Conservation (phyloP, 805 yeast genomes). For the Saccharomycopsis malanga region DNA sequence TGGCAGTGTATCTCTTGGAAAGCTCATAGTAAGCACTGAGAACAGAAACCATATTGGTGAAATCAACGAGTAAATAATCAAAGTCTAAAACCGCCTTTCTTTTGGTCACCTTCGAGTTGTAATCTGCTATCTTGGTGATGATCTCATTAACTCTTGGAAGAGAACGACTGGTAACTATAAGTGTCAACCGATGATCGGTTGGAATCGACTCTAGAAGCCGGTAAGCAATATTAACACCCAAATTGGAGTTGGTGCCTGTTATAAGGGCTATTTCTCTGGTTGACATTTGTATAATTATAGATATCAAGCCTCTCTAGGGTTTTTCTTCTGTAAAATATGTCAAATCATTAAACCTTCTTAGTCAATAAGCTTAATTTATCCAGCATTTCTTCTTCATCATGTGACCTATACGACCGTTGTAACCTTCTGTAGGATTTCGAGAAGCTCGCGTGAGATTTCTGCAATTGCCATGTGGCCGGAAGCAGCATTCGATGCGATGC, state of each 20-base stretch:
- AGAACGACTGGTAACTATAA: slow-evolving; percentile 85
- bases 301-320: too few species aligned
- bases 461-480: too few species aligned
- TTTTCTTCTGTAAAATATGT: too few species aligned
- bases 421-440: too few species aligned
- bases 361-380: too few species aligned
- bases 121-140: slow-evolving; percentile 49
- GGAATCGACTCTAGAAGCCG: slow-evolving; percentile 61
- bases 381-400: too few species aligned
- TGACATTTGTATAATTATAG: slow-evolving; percentile 15
- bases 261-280: slow-evolving; percentile 36
- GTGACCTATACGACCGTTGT: too few species aligned
- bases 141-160: slow-evolving; percentile 76
- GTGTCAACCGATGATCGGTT: slow-evolving; percentile 50
- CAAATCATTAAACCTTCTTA: too few species aligned
- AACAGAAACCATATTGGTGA: slow-evolving; percentile 81
- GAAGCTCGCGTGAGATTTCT: too few species aligned
- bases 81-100: slow-evolving; percentile 62
- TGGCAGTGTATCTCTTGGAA: slow-evolving; percentile 49
- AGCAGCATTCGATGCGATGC: too few species aligned
- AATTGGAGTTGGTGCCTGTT: slow-evolving; percentile 37
- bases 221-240: slow-evolving; percentile 82
- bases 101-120: slow-evolving; percentile 32
- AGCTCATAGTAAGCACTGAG: slow-evolving; percentile 69
- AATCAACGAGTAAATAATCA: slow-evolving; percentile 86